Evolutionary conservation across 1,284 basidiomycete genomes (phyloP), one percentile per base, ranked within the genome.

Genomic region (Lentinula novae-zelandiae): DNA sequence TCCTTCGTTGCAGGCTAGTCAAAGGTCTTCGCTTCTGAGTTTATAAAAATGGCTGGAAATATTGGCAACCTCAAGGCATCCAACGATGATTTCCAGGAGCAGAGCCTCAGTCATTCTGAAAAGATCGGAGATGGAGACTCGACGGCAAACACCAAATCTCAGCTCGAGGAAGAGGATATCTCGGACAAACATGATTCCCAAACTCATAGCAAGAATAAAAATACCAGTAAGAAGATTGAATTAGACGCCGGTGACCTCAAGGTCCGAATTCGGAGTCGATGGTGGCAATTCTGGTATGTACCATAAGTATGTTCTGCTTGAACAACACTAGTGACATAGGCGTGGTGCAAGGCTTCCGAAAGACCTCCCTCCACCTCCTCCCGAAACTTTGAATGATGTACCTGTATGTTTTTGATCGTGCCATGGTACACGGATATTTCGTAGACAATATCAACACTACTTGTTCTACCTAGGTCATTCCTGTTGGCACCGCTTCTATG

Each of bases 331-430:
- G 15, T 31, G 10, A 9, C 9, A 13, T 17, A 20, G 13, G 15
- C 20, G 17, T 15, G 1, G n/a, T 38, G 17, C 6, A 58, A 85
- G 86, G 86, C 75, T 84, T 57, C 87, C 86, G 1, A 78, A 77
- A 61, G 73, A 83, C 59, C 78, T 79, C 2, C 87, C 89, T 0
- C 79, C 82, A 0, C 83, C 83, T 1, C 78, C 88, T 0, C 83
- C 82, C 3, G 66, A 71, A 3, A 80, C 80, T 13, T 73, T 90
- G n/a, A 79, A 80, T 31, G 83, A 86, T 65, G 87, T 86, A 2
- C 70, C 78, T 2, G 79, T 81, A 70, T 20, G 68, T 53, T 39
- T 33, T 27, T 27, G 27, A 3, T 27, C 27, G 3, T 3, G 17
- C 17, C 17, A 17, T 17, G 3, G 27, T 27, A 27, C 3, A 27